A percentile compares a stretch with the other conserved stretches of the same genome.
phyloP scores from a whole-genome alignment of 202 grass and related monocot genomes.

The Elaeis oleifera region DNA sequence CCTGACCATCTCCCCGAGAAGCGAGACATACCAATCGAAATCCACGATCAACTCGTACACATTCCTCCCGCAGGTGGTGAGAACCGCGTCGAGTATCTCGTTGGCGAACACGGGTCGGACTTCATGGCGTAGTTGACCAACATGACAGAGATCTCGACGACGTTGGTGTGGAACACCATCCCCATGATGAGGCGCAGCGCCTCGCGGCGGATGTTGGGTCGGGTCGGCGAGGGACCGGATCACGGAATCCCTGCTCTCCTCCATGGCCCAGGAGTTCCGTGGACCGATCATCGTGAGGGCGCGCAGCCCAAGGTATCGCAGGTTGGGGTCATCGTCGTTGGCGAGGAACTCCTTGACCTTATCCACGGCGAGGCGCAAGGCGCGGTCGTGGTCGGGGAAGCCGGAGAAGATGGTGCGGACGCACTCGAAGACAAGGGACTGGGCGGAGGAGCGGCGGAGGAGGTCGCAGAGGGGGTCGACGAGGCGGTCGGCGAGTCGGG shows the following conservation, averaged over 20 bases:
- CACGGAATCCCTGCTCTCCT: slow-evolving; percentile 43
- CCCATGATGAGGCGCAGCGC: slow-evolving; percentile 57
- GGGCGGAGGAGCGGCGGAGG: slow-evolving; percentile 40
- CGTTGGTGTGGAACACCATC: slow-evolving; percentile 39
- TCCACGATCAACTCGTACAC: slow-evolving; percentile 74
- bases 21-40: slow-evolving; percentile 85
- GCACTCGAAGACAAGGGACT: slow-evolving; percentile 85
- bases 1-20: slow-evolving; percentile 64
- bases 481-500: slow-evolving; percentile 52
- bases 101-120: slow-evolving; percentile 76
- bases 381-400: slow-evolving; percentile 36
- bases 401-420: slow-evolving; percentile 55
- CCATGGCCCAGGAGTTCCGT: slow-evolving; percentile 34
- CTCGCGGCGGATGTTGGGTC: slow-evolving; percentile 60
- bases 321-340: slow-evolving; percentile 63
- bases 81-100: slow-evolving; percentile 60
- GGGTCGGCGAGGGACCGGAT: slow-evolving; percentile 47
- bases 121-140: slow-evolving; percentile 54
- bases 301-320: slow-evolving; percentile 74
- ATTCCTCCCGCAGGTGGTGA: slow-evolving; percentile 48
- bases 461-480: slow-evolving; percentile 80
- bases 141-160: slow-evolving; percentile 43
- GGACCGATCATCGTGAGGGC: slow-evolving; percentile 60
- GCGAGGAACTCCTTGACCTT: slow-evolving; percentile 69
- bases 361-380: slow-evolving; percentile 53